These are phyloP conservation scores for Saposhnikovia divaricata DNA, from an alignment of 129 eudicot species.

Conservation along the genomic window DNA sequence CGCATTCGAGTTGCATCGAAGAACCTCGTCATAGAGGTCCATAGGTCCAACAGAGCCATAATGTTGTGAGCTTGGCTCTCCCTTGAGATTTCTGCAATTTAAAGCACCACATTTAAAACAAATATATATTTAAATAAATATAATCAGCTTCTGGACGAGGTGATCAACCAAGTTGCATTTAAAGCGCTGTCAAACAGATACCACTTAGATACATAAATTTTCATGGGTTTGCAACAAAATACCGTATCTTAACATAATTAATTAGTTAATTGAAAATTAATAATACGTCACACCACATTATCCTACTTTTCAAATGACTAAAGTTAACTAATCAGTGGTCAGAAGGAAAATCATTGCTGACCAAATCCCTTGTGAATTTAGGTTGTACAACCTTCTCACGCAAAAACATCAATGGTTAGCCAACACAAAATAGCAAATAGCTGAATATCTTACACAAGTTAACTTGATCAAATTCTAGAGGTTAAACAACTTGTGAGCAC, in stretches of 20 bases:
- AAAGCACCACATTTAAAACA: not conserved
- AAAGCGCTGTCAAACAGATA: not conserved
- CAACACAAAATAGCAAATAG: not conserved
- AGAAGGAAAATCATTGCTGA: not conserved
- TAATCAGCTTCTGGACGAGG: not conserved
- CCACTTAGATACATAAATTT: not conserved
- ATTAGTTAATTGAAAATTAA: not conserved
- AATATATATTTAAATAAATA: not conserved
- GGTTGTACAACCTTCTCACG: not conserved
- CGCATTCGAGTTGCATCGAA: conserved; percentile 58
- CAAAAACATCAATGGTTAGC: not conserved
- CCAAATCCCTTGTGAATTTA: not conserved
- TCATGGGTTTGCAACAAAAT: not conserved
- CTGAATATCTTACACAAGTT: not conserved
- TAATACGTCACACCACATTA: not conserved
- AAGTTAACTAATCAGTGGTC: not conserved
- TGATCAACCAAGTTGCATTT: not conserved
- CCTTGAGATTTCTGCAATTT: conserved; percentile 58
- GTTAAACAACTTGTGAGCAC: too few relatives aligned
- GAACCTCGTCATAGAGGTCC: conserved; percentile 66
- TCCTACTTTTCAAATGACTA: not conserved
- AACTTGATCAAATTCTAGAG: too few relatives aligned
- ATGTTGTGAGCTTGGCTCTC: conserved; percentile 25
- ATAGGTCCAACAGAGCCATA: conserved; percentile 43
- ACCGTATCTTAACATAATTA: not conserved